Percentiles rank a stretch among this genome's conserved stretches.
Conservation (phyloP, 2,329 filamentous ascomycete species). For the Penicillium sp. region DNA sequence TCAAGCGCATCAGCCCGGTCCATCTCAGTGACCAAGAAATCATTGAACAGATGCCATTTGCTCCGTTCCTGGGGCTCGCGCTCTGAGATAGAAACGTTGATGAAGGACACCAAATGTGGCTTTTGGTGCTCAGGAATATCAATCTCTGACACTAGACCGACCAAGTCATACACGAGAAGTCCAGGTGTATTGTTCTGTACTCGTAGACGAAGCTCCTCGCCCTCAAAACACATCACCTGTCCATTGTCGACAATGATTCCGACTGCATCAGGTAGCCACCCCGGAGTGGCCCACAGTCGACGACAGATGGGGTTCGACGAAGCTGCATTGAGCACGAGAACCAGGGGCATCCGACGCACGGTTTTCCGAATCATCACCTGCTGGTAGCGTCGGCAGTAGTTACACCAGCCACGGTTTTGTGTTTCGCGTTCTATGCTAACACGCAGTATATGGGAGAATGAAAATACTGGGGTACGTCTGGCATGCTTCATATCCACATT, state of each 20-base stretch:
- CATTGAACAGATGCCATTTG: slow-evolving; percentile 96
- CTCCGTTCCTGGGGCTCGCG: slow-evolving; percentile 54
- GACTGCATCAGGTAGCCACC: slow-evolving; percentile 91
- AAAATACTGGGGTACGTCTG: slow-evolving; percentile 49
- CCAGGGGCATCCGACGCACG: slow-evolving; percentile 74
- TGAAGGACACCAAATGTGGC: slow-evolving; percentile 83
- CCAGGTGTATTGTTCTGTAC: slow-evolving; percentile 74
- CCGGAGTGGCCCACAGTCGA: slow-evolving; percentile 76
- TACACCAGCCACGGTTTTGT: slow-evolving; percentile 89
- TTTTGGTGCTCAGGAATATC: slow-evolving; percentile 81
- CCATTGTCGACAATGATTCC: slow-evolving; percentile 85
- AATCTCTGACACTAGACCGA: slow-evolving; percentile 87
- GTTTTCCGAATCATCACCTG: slow-evolving; percentile 80
- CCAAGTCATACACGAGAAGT: slow-evolving; percentile 84
- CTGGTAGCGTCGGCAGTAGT: slow-evolving; percentile 85
- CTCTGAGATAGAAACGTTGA: slow-evolving; percentile 65
- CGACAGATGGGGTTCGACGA: slow-evolving; percentile 69
- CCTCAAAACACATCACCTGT: slow-evolving; percentile 94
- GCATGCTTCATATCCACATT: slow-evolving; percentile 52
- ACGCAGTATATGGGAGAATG: slow-evolving; percentile 89
- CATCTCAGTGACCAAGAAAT: slow-evolving; percentile 84
- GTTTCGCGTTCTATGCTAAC: slow-evolving; percentile 86
- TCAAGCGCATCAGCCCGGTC: slow-evolving; percentile 78
- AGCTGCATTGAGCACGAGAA: slow-evolving; percentile 83
- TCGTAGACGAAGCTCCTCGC: slow-evolving; percentile 78